Conservation (phyloP, 2,329 filamentous ascomycete species). For the Fusarium albidum region DNA sequence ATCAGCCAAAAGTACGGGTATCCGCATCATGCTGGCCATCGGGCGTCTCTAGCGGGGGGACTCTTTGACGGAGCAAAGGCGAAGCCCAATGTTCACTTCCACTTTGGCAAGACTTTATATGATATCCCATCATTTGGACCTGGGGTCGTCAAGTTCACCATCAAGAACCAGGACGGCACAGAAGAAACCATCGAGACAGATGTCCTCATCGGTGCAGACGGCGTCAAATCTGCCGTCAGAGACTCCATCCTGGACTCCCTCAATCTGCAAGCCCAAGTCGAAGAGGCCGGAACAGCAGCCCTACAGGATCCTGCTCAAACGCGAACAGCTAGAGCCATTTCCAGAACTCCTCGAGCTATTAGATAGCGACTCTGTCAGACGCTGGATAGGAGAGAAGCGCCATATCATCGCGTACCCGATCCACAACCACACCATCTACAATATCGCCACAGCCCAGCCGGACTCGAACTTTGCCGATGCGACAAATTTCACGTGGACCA, state of each 20-base stretch:
- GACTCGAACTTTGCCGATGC: slow-evolving; percentile 22
- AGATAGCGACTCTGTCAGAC: background rate
- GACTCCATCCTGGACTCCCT: slow-evolving; percentile 17
- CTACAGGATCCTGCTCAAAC: background rate
- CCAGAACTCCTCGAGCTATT: slow-evolving; percentile 18
- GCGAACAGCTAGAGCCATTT: background rate
- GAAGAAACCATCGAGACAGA: slow-evolving; percentile 9
- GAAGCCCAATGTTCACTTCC: slow-evolving; percentile 17
- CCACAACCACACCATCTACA: slow-evolving; percentile 23
- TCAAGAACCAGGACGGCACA: background rate
- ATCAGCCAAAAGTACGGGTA: slow-evolving; percentile 19
- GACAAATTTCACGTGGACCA: slow-evolving; percentile 21
- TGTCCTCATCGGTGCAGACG: slow-evolving; percentile 21
- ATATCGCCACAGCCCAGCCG: slow-evolving; percentile 11
- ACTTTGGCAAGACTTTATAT: slow-evolving; percentile 15
- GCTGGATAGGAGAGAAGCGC: slow-evolving; percentile 20
- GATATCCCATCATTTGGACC: background rate
- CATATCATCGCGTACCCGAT: slow-evolving; percentile 25
- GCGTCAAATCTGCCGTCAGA: slow-evolving; percentile 20
- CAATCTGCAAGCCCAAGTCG: background rate
- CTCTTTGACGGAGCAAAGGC: slow-evolving; percentile 16
- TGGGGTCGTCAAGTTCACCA: background rate
- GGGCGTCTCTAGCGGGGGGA: slow-evolving; percentile 12
- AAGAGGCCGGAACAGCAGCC: slow-evolving; percentile 13
- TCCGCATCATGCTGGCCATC: slow-evolving; percentile 14